phyloP scores from a whole-genome alignment of 768 basidiomycete species.

The Boletus vermiculosoides region DNA sequence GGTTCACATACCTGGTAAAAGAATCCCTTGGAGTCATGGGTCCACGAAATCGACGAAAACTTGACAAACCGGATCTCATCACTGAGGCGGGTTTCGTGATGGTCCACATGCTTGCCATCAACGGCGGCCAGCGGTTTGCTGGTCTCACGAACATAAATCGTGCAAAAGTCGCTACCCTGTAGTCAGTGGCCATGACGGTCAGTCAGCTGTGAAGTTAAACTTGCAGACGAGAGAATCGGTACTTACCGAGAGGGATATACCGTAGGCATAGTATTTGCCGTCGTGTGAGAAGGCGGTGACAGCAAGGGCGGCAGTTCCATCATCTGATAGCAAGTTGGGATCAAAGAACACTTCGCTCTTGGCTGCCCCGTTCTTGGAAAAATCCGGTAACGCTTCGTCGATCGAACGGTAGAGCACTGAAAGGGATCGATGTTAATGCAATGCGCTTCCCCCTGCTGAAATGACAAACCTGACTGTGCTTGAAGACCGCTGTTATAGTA shows the following conservation, averaged over 20 bases:
- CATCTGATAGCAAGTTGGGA: slow-evolving; percentile 67
- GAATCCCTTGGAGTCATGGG: slow-evolving; percentile 76
- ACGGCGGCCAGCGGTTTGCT: slow-evolving; percentile 50
- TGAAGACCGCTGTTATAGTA: slow-evolving; percentile 76
- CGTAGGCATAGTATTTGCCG: slow-evolving; percentile 76
- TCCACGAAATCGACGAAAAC: slow-evolving; percentile 72
- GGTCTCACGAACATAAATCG: slow-evolving; percentile 65
- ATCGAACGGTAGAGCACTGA: slow-evolving; percentile 63
- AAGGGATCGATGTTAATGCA: neutral
- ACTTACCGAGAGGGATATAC: slow-evolving; percentile 67
- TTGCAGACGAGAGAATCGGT: neutral
- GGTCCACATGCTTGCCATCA: slow-evolving; percentile 38
- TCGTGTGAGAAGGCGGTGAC: slow-evolving; percentile 58
- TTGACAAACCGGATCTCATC: slow-evolving; percentile 78
- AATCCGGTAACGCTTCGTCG: slow-evolving; percentile 52
- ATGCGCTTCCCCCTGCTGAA: neutral
- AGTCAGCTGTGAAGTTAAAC: slow-evolving; percentile 3
- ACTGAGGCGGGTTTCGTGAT: slow-evolving; percentile 51
- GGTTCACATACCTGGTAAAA: slow-evolving; percentile 63
- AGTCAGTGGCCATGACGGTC: neutral
- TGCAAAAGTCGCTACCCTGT: slow-evolving; percentile 74
- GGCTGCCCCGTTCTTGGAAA: slow-evolving; percentile 41
- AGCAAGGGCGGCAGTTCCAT: slow-evolving; percentile 68
- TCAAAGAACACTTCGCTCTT: slow-evolving; percentile 79
- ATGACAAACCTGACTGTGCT: slow-evolving; percentile 48